These are phyloP conservation scores for Macrophomina tecta DNA, from an alignment of 2,329 filamentous ascomycete species.

Conservation along the genomic window DNA sequence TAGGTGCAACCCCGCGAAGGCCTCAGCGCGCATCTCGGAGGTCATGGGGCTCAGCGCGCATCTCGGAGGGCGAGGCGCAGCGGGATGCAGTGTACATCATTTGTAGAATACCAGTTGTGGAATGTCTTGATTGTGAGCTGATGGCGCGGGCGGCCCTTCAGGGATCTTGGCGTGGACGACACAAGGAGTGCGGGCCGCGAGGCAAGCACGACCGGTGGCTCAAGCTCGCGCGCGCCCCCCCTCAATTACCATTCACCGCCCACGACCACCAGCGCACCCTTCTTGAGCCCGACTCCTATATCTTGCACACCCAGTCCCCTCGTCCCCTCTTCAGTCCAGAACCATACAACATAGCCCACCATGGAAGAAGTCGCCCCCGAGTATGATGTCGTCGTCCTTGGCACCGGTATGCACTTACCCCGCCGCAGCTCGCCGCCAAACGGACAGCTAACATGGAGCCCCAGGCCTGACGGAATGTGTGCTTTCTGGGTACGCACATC, in stretches of 20 bases:
- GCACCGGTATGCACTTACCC: conserved; percentile 74
- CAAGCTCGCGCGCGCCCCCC: conserved; percentile 28
- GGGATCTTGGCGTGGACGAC: conserved; percentile 26
- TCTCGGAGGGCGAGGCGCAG: conserved; percentile 10
- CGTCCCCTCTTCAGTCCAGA: conserved; percentile 14
- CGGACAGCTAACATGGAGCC: conserved; percentile 38
- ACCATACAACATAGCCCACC: conserved; percentile 41
- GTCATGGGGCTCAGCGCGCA: conserved; percentile 12
- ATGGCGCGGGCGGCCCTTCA: conserved; percentile 20
- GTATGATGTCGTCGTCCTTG: conserved; percentile 98
- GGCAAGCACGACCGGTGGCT: conserved; percentile 26
- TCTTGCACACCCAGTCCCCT: conserved; percentile 18
- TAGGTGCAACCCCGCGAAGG: conserved; percentile 21
- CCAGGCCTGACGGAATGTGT: conserved; percentile 97
- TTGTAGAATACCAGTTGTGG: conserved; percentile 24
- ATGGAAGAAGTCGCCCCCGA: conserved; percentile 99
- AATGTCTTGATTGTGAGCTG: conserved; percentile 27
- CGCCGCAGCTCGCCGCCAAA: conserved; percentile 42
- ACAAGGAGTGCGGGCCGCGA: conserved; percentile 18
- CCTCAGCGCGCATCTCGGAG: background rate
- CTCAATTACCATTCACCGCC: conserved; percentile 28
- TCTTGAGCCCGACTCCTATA: conserved; percentile 28
- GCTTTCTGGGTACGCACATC: conserved; percentile 78
- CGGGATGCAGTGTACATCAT: conserved; percentile 18
- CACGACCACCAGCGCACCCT: conserved; percentile 28